Conservation (phyloP, 1,284 basidiomycete genomes). For the Naganishia sp. region DNA sequence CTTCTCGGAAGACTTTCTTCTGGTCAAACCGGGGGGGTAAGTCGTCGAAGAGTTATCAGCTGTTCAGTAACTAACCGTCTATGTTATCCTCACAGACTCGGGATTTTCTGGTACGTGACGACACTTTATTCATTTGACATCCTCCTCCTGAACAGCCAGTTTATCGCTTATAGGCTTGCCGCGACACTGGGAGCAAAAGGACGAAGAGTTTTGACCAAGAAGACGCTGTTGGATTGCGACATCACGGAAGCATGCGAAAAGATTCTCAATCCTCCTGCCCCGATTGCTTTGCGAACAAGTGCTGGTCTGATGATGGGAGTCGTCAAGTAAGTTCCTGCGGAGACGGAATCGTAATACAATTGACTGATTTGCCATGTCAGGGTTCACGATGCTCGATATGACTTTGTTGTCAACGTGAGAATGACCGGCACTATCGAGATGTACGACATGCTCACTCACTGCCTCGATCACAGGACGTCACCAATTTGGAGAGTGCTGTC, state of each 20-base stretch:
- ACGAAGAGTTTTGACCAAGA: constrained; percentile 18
- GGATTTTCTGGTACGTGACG: constrained; percentile 16
- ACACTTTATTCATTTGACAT: not conserved
- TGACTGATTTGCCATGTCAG: constrained; percentile 2
- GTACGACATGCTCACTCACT: not conserved
- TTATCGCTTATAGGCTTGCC: constrained; percentile 19
- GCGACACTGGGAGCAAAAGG: constrained; percentile 31
- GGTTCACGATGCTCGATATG: constrained; percentile 31
- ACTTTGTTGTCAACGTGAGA: constrained; percentile 28
- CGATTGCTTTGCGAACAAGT: constrained; percentile 30
- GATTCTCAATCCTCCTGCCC: constrained; percentile 25
- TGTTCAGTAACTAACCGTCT: not conserved
- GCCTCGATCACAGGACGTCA: constrained; percentile 4
- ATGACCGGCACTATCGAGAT: not conserved
- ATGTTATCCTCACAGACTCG: not conserved
- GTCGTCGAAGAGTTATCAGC: not conserved
- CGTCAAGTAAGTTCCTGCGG: constrained; percentile 24
- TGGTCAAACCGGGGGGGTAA: constrained; percentile 23
- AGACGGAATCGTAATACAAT: too few species aligned
- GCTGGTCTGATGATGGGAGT: constrained; percentile 34
- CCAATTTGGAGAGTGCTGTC: constrained; percentile 17
- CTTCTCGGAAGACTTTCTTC: constrained; percentile 25
- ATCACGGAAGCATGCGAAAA: constrained; percentile 28
- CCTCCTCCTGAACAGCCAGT: not conserved
- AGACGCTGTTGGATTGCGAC: constrained; percentile 26